Percentiles rank a stretch among this genome's conserved stretches.
These are phyloP conservation scores for Dendrobium chrysotoxum DNA, from an alignment of 106 monocot species.

Conservation along the genomic window DNA sequence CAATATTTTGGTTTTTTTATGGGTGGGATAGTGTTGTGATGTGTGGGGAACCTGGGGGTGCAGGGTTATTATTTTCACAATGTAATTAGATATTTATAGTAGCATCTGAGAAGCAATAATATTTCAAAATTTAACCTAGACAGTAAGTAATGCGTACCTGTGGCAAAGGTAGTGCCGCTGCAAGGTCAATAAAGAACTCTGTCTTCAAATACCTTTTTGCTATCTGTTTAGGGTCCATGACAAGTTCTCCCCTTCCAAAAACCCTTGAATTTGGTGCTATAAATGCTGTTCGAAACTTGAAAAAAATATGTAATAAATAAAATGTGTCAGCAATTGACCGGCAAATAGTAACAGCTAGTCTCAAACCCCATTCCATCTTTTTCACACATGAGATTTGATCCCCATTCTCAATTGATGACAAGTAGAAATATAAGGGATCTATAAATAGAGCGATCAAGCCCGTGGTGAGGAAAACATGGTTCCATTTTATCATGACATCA, in stretches of 20 bases:
- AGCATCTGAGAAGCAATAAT: not conserved
- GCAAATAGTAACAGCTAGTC: slow-evolving; percentile 35
- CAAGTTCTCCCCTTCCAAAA: slow-evolving; percentile 84
- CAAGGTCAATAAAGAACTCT: slow-evolving; percentile 65
- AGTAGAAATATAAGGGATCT: slow-evolving; percentile 63
- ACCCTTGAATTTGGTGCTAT: slow-evolving; percentile 76
- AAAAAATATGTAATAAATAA: slow-evolving; percentile 63
- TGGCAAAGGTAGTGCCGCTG: slow-evolving; percentile 79
- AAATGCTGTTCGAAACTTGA: slow-evolving; percentile 84
- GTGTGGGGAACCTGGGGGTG: not conserved
- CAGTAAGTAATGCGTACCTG: slow-evolving; percentile 37
- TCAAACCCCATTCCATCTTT: slow-evolving; percentile 35
- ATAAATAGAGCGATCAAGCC: slow-evolving; percentile 59
- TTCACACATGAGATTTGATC: slow-evolving; percentile 32
- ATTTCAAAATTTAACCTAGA: not conserved
- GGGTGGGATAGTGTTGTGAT: not conserved
- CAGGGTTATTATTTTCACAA: not conserved
- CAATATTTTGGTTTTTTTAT: not conserved
- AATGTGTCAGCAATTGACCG: slow-evolving; percentile 53
- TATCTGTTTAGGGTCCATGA: slow-evolving; percentile 71
- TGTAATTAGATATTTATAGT: not conserved
- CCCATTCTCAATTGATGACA: slow-evolving; percentile 31
- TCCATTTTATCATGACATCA: slow-evolving; percentile 51
- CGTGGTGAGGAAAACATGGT: slow-evolving; percentile 45
- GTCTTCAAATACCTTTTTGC: slow-evolving; percentile 58